Percentiles rank a stretch among this genome's conserved stretches.
These are phyloP conservation scores for Hordeum vulgare DNA, from an alignment of 176 grass and related monocot genomes.

Conservation along the genomic window DNA sequence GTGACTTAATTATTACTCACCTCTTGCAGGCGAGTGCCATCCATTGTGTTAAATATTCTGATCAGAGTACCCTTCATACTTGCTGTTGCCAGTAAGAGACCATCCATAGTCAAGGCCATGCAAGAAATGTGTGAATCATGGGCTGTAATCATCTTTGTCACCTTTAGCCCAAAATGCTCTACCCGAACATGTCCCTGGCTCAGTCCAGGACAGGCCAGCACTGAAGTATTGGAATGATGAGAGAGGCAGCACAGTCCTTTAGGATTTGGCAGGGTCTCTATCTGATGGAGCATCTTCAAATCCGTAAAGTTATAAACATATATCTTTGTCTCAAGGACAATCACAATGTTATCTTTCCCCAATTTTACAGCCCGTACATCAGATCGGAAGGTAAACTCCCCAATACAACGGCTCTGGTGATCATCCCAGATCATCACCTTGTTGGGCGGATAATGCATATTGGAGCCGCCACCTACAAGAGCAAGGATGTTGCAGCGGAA, in stretches of 20 bases:
- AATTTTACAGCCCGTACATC: slow-evolving; percentile 62
- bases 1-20: slow-evolving; percentile 26
- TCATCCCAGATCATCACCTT: slow-evolving; percentile 98
- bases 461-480: slow-evolving; percentile 72
- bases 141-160: slow-evolving; percentile 71
- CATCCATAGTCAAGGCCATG: slow-evolving; percentile 86
- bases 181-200: slow-evolving; percentile 65
- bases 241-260: slow-evolving; percentile 92
- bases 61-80: slow-evolving; percentile 90
- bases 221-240: slow-evolving; percentile 72
- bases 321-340: slow-evolving; percentile 90
- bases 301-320: slow-evolving; percentile 75
- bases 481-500: slow-evolving; percentile 92
- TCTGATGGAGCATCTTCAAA: slow-evolving; percentile 88
- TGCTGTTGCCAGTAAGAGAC: slow-evolving; percentile 77
- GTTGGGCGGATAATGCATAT: slow-evolving; percentile 64
- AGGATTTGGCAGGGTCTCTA: slow-evolving; percentile 71
- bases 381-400: slow-evolving; percentile 79
- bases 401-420: slow-evolving; percentile 78
- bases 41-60: slow-evolving; percentile 97
- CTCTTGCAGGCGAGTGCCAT: slow-evolving; percentile 87
- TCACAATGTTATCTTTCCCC: slow-evolving; percentile 62
- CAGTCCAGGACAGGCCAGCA: slow-evolving; percentile 80
- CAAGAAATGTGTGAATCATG: slow-evolving; percentile 93
- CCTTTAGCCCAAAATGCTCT: slow-evolving; percentile 88